phyloP scores from a whole-genome alignment of 2,329 filamentous ascomycete genomes.

The Fusarium nelsonii region DNA sequence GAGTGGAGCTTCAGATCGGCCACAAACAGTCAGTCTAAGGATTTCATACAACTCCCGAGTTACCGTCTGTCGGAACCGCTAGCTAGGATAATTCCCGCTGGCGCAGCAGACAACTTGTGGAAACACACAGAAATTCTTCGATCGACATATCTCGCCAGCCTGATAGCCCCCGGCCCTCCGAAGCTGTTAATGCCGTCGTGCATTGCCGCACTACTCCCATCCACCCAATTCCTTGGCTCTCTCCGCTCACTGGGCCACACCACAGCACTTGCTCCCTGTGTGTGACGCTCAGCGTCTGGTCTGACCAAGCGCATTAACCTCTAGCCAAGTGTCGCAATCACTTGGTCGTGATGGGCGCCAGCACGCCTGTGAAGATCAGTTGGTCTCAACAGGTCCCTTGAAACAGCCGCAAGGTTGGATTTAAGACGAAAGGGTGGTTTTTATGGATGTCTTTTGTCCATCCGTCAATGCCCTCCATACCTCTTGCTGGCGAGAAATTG shows the following conservation, averaged over 20 bases:
- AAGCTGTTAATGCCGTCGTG: conserved; percentile 42
- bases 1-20: conserved; percentile 62
- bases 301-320: conserved; percentile 71
- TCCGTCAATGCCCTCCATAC: conserved; percentile 74
- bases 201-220: conserved; percentile 36
- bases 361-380: conserved; percentile 51
- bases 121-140: conserved; percentile 61
- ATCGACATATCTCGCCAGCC: conserved; percentile 55
- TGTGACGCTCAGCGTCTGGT: conserved; percentile 62
- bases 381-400: conserved; percentile 61
- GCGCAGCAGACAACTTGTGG: conserved; percentile 56
- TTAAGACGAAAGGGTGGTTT: conserved; percentile 80
- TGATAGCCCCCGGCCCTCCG: conserved; percentile 60
- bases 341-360: conserved; percentile 63
- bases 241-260: conserved; percentile 57
- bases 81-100: conserved; percentile 46
- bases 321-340: conserved; percentile 58
- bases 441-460: conserved; percentile 97
- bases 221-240: conserved; percentile 42
- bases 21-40: conserved; percentile 62
- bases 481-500: conserved; percentile 54
- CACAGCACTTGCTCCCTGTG: conserved; percentile 57
- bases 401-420: conserved; percentile 54
- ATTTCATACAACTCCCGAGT: conserved; percentile 53
- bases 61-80: conserved; percentile 60